Conservation (phyloP, 306 rosid species). For the Vigna radiata region DNA sequence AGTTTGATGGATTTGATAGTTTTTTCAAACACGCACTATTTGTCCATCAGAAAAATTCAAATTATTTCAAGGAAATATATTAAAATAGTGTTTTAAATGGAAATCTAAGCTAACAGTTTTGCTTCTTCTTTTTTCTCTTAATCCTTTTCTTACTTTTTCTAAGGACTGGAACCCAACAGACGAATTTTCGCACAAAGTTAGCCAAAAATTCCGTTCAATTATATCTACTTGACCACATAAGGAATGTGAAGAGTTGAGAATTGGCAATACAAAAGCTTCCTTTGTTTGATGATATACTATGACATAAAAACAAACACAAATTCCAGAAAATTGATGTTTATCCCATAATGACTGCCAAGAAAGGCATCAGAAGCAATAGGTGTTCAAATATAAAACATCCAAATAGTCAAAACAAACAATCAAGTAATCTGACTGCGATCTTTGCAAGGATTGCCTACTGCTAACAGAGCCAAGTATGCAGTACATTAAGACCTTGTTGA, state of each 20-base stretch:
- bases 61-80: not conserved
- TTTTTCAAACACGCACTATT: not conserved
- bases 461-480: not conserved
- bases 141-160: not conserved
- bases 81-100: not conserved
- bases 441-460: constrained; percentile 7
- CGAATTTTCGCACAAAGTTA: not conserved
- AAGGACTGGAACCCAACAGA: not conserved
- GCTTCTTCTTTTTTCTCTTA: not conserved
- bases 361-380: constrained; percentile 2
- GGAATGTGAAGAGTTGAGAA: constrained; percentile 1
- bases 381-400: constrained; percentile 22
- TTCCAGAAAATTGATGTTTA: constrained; percentile 16
- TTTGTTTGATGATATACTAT: not conserved
- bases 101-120: constrained; percentile 6
- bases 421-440: constrained; percentile 22
- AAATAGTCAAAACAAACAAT: constrained; percentile 14
- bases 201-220: not conserved
- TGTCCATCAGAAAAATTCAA: not conserved
- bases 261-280: not conserved
- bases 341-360: not conserved
- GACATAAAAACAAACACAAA: constrained; percentile 22
- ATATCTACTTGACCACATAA: not conserved
- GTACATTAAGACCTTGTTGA: not conserved
- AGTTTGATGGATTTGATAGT: too few species aligned